Base-by-base conservation (phyloP, 169 alveolate genomes). In the Eimeria mitis region DNA sequence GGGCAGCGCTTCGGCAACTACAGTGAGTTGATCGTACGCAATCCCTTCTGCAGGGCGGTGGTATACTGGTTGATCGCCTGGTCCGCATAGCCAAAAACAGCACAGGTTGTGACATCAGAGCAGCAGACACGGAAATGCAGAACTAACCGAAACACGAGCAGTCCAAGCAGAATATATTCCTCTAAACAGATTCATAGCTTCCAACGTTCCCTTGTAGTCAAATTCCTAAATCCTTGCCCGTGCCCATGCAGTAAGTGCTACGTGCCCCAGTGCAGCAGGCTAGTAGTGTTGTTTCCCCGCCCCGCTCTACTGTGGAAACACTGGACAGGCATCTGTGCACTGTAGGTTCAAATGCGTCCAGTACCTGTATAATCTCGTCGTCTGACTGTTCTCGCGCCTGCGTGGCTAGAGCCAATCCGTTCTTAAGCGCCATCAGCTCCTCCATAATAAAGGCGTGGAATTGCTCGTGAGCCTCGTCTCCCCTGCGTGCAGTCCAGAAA, bases 61-160 rank as follows among this genome's bases (percentile, higher is more conserved):
- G 97, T 91, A 81, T 91, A 95, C 85, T 95, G 97, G 81, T 95
- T 95, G 65, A 95, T 95, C 25, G 97, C 95, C 97, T 95, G 97
- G 63, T 34, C 3, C n/a, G 13, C 28, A 81, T 21, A 8, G 13
- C 0, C 31, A n/a, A 44, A 47, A 87, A 44, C 28, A 9, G 25
- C 94, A 40, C 21, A 21, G n/a, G 34, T 11, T 6, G 52, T 42
- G 54, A 19, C 52, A 11, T 19, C n/a, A 37, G 49, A 14, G 6
- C 25, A 37, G 79, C 49, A 70, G 0, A 13, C 79, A n/a, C 6
- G 31, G 25, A 70, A 9, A 70, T 31, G 49, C 42, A n/a, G 5
- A 9, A 6, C n/a, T 34, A 11, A 1, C 78, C 25, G 25, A 6
- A 70, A 11, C 28, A 73, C 37, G 56, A 0, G 52, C 54, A 37